Evolutionary conservation across 306 rosid genomes (phyloP), one percentile per base, ranked within the genome.

Genomic region (Dalbergia oliveri): DNA sequence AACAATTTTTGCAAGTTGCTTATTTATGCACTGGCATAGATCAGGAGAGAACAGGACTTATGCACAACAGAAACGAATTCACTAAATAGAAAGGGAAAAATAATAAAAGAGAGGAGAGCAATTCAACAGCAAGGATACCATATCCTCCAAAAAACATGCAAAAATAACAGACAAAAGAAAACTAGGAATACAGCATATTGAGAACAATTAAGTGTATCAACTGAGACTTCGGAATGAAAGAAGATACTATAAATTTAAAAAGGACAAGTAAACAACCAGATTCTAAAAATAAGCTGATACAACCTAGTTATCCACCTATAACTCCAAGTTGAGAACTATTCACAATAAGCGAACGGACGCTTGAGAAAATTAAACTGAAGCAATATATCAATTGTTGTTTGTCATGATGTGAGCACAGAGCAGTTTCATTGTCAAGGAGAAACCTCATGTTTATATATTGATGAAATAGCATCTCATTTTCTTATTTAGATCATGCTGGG

Each of bases 111-210:
- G n/a, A 50, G 18, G 57, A 50, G 5, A 15, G 16, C 18, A 50
- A 14, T 4, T 2, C 18, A 39, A 13, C 12, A 31, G 63, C 2
- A 62, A 16, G 0, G 11, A 16, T 15, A 75, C 23, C 6, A 57
- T 31, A 33, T 60, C 49, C 14, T 75, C 23, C 59, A 56, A 57
- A 56, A 72, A 37, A 57, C 51, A 56, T 56, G 13, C 18, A 72
- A 41, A 69, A 47, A 47, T 6, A 49, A 49, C 13, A 50, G 43
- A 50, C 21, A 7, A 26, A 26, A 69, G 74, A 69, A 69, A 33
- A 70, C 75, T 70, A 50, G 44, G 54, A 57, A 73, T 23, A n/a
- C 57, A 50, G 44, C 21, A 16, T 4, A 41, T 7, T 13, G 4
- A 72, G 34, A 71, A 35, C 47, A 19, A 54, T 21, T 4, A 14